Evolutionary conservation across 345 rosid species (phyloP).

Genomic region (Anastatica hierochuntica): DNA sequence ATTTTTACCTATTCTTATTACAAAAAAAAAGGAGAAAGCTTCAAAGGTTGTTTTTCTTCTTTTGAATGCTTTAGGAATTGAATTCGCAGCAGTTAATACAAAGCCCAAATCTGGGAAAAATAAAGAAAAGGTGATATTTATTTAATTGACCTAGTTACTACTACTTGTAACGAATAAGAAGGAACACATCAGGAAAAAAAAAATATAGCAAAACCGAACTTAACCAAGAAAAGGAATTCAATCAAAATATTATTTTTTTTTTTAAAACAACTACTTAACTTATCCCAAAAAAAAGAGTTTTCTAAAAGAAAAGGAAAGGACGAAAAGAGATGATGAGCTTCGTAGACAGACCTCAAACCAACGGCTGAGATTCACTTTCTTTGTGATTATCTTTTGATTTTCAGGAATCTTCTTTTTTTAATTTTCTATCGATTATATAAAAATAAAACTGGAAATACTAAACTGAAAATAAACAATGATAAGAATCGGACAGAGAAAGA

Average conservation of each 20-base stretch:
- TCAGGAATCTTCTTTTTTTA: background rate
- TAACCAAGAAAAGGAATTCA: conserved; percentile 8
- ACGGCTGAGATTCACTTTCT: conserved; percentile 20
- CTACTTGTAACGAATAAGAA: too few relatives aligned
- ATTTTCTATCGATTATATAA: too few relatives aligned
- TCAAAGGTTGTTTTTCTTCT: too few relatives aligned
- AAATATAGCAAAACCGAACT: conserved; percentile 17
- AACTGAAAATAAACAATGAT: background rate
- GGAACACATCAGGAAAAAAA: too few relatives aligned
- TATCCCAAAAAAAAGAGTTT: too few relatives aligned
- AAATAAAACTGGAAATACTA: too few relatives aligned
- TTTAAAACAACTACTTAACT: too few relatives aligned
- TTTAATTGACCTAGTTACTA: conserved; percentile 25
- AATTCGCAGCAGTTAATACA: too few relatives aligned
- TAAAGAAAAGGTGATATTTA: conserved; percentile 16
- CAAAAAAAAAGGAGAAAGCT: too few relatives aligned
- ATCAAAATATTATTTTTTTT: too few relatives aligned
- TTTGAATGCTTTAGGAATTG: too few relatives aligned
- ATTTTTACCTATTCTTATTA: too few relatives aligned
- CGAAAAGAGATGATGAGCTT: conserved; percentile 8
- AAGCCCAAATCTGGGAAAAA: conserved; percentile 21
- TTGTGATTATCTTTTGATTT: background rate
- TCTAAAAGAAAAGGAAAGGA: conserved; percentile 15
- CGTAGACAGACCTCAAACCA: conserved; percentile 18
- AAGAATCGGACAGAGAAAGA: conserved; percentile 14